These are phyloP conservation scores for Mycothermus thermophilus DNA, from an alignment of 495 filamentous ascomycete genomes.

Conservation along the genomic window DNA sequence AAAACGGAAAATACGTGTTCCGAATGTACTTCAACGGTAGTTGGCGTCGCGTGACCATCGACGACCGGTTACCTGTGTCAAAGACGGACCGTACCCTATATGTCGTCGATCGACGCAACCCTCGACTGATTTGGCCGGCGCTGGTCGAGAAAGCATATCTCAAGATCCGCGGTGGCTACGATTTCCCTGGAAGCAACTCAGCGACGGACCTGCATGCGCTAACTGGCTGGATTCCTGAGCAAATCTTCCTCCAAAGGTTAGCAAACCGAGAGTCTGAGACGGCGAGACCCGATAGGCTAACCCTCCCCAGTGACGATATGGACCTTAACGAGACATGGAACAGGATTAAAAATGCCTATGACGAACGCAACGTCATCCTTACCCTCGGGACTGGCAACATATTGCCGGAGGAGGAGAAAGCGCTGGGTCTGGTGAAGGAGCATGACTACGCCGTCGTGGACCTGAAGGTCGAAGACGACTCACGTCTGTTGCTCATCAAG, in stretches of 20 bases:
- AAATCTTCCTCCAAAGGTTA: slow-evolving; percentile 70
- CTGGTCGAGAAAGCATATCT: slow-evolving; percentile 93
- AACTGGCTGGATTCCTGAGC: slow-evolving; percentile 94
- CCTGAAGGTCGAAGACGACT: slow-evolving; percentile 45
- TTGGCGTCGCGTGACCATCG: slow-evolving; percentile 73
- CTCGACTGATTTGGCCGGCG: slow-evolving; percentile 73
- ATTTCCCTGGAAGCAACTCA: slow-evolving; percentile 97
- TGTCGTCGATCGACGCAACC: slow-evolving; percentile 77
- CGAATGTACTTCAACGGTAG: slow-evolving; percentile 92
- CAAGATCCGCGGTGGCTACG: slow-evolving; percentile 92
- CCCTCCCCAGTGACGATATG: slow-evolving; percentile 44
- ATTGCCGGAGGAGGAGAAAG: slow-evolving; percentile 54
- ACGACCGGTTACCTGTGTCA: slow-evolving; percentile 79
- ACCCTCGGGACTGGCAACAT: slow-evolving; percentile 83
- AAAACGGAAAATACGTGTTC: slow-evolving; percentile 80
- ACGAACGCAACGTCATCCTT: slow-evolving; percentile 67
- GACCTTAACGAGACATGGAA: slow-evolving; percentile 64
- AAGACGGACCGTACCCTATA: slow-evolving; percentile 58
- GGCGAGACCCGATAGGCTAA: slow-evolving; percentile 12
- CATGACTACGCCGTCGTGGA: slow-evolving; percentile 92
- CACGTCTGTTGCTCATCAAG: slow-evolving; percentile 66
- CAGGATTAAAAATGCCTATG: slow-evolving; percentile 59
- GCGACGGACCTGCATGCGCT: slow-evolving; percentile 84
- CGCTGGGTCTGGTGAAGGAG: slow-evolving; percentile 69
- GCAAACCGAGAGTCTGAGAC: slow-evolving; percentile 1